A percentile compares a stretch with the other conserved stretches of the same genome.
Evolutionary conservation across 108 stramenopile genomes (phyloP).

Genomic region (Cyclotella kingstonii): DNA sequence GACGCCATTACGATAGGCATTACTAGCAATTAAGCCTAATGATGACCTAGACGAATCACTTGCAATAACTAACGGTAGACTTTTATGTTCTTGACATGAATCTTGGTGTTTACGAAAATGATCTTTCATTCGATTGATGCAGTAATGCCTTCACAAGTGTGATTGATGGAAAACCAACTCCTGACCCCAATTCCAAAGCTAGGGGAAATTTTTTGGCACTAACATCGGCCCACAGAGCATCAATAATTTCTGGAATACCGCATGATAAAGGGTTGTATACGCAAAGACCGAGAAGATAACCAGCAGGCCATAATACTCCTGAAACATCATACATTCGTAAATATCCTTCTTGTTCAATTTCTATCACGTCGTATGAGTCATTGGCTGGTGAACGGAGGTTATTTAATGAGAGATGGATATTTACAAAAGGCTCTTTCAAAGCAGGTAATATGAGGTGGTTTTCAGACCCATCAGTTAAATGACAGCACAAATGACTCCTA

Average conservation of each 20-base stretch:
- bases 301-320: constrained; percentile 60
- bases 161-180: constrained; percentile 55
- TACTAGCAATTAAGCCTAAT: constrained; percentile 12
- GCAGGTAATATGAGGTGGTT: constrained; percentile 41
- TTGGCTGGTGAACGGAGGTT: background rate
- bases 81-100: constrained; percentile 16
- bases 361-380: constrained; percentile 6
- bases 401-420: constrained; percentile 7
- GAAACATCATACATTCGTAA: constrained; percentile 54
- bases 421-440: constrained; percentile 29
- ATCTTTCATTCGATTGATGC: background rate
- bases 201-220: background rate
- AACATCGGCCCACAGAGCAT: constrained; percentile 2
- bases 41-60: constrained; percentile 16
- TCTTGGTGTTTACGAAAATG: background rate
- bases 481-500: constrained; percentile 19
- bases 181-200: constrained; percentile 56
- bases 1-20: constrained; percentile 18
- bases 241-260: constrained; percentile 43
- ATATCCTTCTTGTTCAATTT: constrained; percentile 60
- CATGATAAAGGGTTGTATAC: constrained; percentile 43
- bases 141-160: constrained; percentile 36
- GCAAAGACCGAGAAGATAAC: constrained; percentile 59
- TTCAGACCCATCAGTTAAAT: constrained; percentile 11
- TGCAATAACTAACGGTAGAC: constrained; percentile 15